phyloP scores from a whole-genome alignment of 495 filamentous ascomycete species.

The Aspergillus sclerotioniger region DNA sequence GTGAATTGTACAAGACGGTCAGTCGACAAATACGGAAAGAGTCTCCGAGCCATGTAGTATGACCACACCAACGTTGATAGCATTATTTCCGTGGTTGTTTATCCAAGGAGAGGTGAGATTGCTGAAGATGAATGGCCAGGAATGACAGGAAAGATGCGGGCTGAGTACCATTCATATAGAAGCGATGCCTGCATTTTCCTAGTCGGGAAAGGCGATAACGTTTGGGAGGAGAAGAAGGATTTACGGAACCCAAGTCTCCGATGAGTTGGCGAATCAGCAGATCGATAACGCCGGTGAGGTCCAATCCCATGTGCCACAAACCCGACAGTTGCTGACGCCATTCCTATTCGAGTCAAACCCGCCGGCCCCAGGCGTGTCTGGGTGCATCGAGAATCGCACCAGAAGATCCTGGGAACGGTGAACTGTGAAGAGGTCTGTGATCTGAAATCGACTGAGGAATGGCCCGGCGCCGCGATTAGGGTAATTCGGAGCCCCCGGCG shows the following conservation, averaged over 20 bases:
- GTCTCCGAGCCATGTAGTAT: too few relatives aligned
- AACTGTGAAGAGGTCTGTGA: not conserved
- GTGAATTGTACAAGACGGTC: not conserved
- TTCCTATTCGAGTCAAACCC: not conserved
- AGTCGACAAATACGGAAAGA: too few relatives aligned
- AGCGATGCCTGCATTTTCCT: not conserved
- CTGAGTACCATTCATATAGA: not conserved
- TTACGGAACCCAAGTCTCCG: not conserved
- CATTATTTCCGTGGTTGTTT: not conserved
- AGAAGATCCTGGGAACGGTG: not conserved
- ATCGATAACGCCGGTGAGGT: not conserved
- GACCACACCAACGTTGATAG: not conserved
- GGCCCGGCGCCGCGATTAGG: not conserved
- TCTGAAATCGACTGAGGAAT: not conserved
- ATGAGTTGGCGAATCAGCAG: not conserved
- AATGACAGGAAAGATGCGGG: not conserved
- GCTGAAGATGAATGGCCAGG: not conserved
- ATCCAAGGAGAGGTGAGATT: not conserved
- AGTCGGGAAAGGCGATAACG: slow-evolving; percentile 2
- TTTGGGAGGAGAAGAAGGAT: not conserved
- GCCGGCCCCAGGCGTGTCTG: not conserved
- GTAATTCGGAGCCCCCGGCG: not conserved
- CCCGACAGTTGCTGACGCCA: not conserved
- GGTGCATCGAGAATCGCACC: not conserved
- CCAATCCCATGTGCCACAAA: not conserved